These are phyloP conservation scores for Solanum corneliomulleri DNA, from an alignment of 257 asterid genomes.

Conservation along the genomic window DNA sequence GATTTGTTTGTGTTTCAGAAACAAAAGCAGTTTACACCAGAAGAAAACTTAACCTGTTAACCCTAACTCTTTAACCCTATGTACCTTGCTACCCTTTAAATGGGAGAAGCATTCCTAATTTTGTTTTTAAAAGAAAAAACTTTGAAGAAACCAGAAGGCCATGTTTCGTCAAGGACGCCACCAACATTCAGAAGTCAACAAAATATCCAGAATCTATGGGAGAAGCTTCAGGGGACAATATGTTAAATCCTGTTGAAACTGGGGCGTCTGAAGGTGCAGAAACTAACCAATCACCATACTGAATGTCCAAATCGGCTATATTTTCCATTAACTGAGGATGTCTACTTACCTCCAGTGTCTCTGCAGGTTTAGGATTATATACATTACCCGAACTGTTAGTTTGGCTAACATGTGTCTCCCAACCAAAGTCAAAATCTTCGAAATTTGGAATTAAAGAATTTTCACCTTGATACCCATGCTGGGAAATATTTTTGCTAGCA, in stretches of 20 bases:
- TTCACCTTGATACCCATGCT: constrained; percentile 17
- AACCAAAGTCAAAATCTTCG: constrained; percentile 8
- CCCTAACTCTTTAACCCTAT: not conserved
- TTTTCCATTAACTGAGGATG: constrained; percentile 17
- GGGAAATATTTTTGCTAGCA: constrained; percentile 11
- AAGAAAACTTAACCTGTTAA: not conserved
- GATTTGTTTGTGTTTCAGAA: not conserved
- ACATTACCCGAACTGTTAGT: constrained; percentile 12
- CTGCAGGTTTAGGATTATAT: not conserved
- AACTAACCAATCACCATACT: constrained; percentile 26
- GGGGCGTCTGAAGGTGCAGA: constrained; percentile 10
- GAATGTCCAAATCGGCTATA: constrained; percentile 9
- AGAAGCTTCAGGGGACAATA: constrained; percentile 32
- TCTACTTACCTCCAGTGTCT: constrained; percentile 4
- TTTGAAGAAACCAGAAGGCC: not conserved
- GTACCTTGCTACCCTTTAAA: not conserved
- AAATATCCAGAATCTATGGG: constrained; percentile 20
- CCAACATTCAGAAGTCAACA: constrained; percentile 14
- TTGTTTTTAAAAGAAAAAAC: not conserved
- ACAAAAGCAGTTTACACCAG: not conserved
- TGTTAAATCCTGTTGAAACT: constrained; percentile 12
- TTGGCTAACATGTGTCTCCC: constrained; percentile 15
- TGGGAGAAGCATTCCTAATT: not conserved
- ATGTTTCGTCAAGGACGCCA: not conserved
- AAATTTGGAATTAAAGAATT: constrained; percentile 2